These are phyloP conservation scores for Fusarium neocosmosporiellum DNA, from an alignment of 2,329 filamentous ascomycete genomes.

Conservation along the genomic window DNA sequence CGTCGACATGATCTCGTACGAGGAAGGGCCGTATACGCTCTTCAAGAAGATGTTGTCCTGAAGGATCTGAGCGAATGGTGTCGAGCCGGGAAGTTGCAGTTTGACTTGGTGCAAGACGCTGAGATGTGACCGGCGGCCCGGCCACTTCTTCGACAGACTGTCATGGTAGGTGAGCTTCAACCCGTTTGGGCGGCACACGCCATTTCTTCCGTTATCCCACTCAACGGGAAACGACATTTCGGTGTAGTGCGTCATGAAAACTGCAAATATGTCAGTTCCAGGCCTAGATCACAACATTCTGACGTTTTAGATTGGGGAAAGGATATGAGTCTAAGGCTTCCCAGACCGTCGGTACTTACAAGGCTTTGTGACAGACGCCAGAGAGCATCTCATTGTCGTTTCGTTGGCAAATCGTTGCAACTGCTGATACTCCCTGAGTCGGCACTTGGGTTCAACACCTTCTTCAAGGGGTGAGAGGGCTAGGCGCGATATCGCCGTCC, in stretches of 20 bases:
- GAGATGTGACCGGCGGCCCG: conserved; percentile 24
- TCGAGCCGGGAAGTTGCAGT: conserved; percentile 29
- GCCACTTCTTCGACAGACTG: conserved; percentile 26
- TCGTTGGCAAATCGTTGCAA: conserved; percentile 28
- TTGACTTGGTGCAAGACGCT: conserved; percentile 38
- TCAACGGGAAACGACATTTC: conserved; percentile 42
- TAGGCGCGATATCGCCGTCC: conserved; percentile 49
- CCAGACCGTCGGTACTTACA: conserved; percentile 37
- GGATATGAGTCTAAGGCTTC: not conserved
- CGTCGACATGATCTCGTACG: conserved; percentile 64
- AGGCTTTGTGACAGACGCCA: conserved; percentile 46
- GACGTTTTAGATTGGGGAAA: not conserved
- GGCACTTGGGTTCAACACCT: conserved; percentile 35
- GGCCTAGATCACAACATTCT: not conserved
- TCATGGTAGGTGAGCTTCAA: conserved; percentile 37
- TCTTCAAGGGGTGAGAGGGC: conserved; percentile 38
- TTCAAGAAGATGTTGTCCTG: conserved; percentile 28
- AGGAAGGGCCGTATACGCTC: conserved; percentile 57
- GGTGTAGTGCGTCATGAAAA: conserved; percentile 44
- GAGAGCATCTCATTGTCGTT: conserved; percentile 31
- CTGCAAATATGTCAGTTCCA: conserved; percentile 19
- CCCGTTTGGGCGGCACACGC: conserved; percentile 41
- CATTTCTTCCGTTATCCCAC: conserved; percentile 41
- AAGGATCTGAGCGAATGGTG: conserved; percentile 31
- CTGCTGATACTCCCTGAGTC: conserved; percentile 40